Evolutionary conservation across 441 rosid genomes (phyloP), one percentile per base, ranked within the genome.

Genomic region (Euphorbia schlechtendalii): DNA sequence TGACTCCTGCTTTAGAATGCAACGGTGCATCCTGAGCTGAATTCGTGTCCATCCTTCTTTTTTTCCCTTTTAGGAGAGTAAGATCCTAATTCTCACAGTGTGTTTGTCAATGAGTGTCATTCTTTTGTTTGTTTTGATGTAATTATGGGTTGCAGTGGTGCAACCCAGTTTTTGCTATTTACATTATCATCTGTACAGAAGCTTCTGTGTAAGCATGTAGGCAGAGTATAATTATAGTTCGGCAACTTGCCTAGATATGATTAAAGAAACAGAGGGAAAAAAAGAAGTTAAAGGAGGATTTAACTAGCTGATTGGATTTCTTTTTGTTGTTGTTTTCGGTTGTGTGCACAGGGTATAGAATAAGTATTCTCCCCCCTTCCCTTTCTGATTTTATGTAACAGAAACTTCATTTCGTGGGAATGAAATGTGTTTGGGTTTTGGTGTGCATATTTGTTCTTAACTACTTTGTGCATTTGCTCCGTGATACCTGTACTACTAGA

Each of bases 101-200:
- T 77, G 87, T 69, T 74, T 77, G 59, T 60, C 74, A 25, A 75
- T 58, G 81, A 64, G 81, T 76, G 79, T 56, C 84, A 82, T 81
- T 84, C 83, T 82, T 79, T 78, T 70, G 78, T 75, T 74, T 71
- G 69, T 74, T 69, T 71, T 77, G 73, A 77, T 69, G 74, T 56
- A 78, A 78, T 70, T 77, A 76, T 73, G 73, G 82, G 82, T 76
- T 80, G 79, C 65, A 43, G 54, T 67, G 69, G 66, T 64, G 76
- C 74, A 64, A 72, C 66, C 80, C 77, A 79, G 72, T 77, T 84
- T 86, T 78, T 72, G 73, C 73, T 71, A 69, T 70, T 69, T 56
- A 71, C 80, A 84, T 76, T 78, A 73, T 79, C 73, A 75, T 74
- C 65, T 88, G 98, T 93, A 93, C 95, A 90, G 91, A 80, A 80